Conservation (phyloP, 2,329 filamentous ascomycete species). For the Chalaropsis ovoidea region DNA sequence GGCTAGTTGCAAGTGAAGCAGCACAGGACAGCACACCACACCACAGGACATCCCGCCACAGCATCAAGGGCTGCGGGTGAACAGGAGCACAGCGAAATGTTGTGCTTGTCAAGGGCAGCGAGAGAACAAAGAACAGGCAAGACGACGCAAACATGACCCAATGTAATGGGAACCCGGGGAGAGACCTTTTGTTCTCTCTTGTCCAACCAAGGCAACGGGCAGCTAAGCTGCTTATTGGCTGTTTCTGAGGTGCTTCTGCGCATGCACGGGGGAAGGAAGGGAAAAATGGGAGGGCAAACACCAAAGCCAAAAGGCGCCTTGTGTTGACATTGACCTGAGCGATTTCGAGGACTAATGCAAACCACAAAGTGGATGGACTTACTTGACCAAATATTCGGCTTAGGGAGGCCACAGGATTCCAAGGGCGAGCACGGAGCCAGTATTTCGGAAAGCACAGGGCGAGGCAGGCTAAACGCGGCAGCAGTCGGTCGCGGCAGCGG, state of each 20-base stretch:
- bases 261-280: not conserved
- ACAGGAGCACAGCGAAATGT: not conserved
- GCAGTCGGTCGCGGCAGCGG: not conserved
- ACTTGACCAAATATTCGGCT: slow-evolving; percentile 9
- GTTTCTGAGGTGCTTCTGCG: not conserved
- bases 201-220: not conserved
- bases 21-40: not conserved
- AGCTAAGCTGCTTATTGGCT: not conserved
- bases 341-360: not conserved
- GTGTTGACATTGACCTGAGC: not conserved
- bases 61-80: not conserved
- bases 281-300: not conserved
- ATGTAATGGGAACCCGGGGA: not conserved
- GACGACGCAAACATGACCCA: not conserved
- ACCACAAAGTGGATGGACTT: not conserved
- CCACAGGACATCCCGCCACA: too few relatives aligned
- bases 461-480: not conserved
- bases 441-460: slow-evolving; percentile 11
- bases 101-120: not conserved
- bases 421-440: slow-evolving; percentile 11
- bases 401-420: slow-evolving; percentile 8
- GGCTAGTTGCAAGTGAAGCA: not conserved
- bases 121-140: not conserved
- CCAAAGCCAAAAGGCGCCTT: slow-evolving; percentile 1
- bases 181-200: slow-evolving; percentile 5